These are phyloP conservation scores for Penicillium verrucosum DNA, from an alignment of 2,329 filamentous ascomycete species.

Conservation along the genomic window DNA sequence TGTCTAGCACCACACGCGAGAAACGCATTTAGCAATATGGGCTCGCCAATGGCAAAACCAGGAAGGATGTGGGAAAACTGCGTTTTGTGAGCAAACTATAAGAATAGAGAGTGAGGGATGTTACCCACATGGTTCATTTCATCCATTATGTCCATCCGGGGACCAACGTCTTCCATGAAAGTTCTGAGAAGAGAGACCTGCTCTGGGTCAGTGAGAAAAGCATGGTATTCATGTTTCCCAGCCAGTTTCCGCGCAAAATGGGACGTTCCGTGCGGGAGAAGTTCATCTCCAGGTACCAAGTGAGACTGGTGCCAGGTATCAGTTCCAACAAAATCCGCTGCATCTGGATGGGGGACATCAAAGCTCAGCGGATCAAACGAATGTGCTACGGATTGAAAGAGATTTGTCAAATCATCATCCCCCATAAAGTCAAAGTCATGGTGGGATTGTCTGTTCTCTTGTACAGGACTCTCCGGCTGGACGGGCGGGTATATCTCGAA, in stretches of 20 bases:
- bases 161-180: conserved; percentile 82
- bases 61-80: conserved; percentile 79
- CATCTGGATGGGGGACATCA: conserved; percentile 40
- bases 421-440: conserved; percentile 30
- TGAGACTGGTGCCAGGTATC: conserved; percentile 26
- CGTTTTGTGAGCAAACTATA: conserved; percentile 5
- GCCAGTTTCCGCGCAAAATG: conserved; percentile 38
- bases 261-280: conserved; percentile 30
- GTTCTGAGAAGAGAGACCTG: conserved; percentile 88
- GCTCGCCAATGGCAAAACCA: conserved; percentile 74
- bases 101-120: neutral
- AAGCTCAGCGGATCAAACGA: conserved; percentile 49
- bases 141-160: conserved; percentile 95
- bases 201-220: conserved; percentile 69
- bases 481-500: conserved; percentile 66
- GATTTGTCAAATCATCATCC: conserved; percentile 40
- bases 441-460: conserved; percentile 17
- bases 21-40: conserved; percentile 85
- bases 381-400: conserved; percentile 52
- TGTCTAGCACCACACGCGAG: conserved; percentile 85
- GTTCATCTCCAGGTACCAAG: conserved; percentile 22
- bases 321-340: conserved; percentile 27
- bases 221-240: conserved; percentile 48
- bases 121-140: conserved; percentile 65
- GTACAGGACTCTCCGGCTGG: conserved; percentile 38